Evolutionary conservation across 352 stramenopile genomes (phyloP).

Genomic region (Elongisporangium undulatum): DNA sequence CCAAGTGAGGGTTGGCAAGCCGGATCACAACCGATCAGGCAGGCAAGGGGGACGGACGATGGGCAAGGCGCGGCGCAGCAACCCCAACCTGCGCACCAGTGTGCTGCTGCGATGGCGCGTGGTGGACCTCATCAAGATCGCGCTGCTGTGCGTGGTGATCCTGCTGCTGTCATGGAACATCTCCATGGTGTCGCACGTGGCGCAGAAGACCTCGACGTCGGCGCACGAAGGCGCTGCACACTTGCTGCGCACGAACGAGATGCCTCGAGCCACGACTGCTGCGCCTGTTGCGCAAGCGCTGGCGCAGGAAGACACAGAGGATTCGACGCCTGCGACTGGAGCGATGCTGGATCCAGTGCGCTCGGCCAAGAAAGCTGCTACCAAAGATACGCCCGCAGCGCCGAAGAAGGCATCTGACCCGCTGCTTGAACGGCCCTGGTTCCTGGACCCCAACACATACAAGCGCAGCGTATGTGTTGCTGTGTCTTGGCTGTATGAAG

Average conservation of each 20-base stretch:
- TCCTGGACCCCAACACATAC: slow-evolving; percentile 43
- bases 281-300: background rate
- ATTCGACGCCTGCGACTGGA: background rate
- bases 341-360: slow-evolving; percentile 2
- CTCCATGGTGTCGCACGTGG: slow-evolving; percentile 28
- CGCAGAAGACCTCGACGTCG: slow-evolving; percentile 6
- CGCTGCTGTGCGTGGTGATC: slow-evolving; percentile 19
- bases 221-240: slow-evolving; percentile 1
- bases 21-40: background rate
- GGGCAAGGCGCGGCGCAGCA: background rate
- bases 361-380: slow-evolving; percentile 2
- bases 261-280: background rate
- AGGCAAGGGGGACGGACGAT: background rate
- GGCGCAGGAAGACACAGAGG: background rate
- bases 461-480: background rate
- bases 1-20: background rate
- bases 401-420: slow-evolving; percentile 2
- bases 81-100: background rate
- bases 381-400: background rate
- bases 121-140: slow-evolving; percentile 18
- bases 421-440: slow-evolving; percentile 32
- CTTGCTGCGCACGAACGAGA: slow-evolving; percentile 6
- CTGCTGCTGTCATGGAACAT: slow-evolving; percentile 57
- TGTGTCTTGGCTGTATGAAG: background rate
- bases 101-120: slow-evolving; percentile 9